These are phyloP conservation scores for Sporothrix mexicana DNA, from an alignment of 2,329 filamentous ascomycete genomes.

Conservation along the genomic window DNA sequence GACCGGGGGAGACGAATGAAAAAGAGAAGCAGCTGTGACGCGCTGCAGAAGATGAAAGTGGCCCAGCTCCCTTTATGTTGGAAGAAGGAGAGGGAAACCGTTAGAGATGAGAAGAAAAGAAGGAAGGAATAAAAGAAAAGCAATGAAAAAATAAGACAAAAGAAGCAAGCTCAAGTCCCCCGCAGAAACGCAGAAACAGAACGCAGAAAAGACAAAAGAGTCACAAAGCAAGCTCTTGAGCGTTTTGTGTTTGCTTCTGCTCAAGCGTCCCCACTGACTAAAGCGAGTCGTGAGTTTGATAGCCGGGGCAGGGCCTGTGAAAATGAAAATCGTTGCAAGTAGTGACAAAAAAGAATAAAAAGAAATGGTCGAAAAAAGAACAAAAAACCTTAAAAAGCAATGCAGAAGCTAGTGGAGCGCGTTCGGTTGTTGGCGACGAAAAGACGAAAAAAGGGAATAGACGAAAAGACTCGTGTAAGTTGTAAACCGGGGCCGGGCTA, in stretches of 20 bases:
- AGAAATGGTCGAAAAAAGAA: not conserved
- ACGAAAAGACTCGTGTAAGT: constrained; percentile 14
- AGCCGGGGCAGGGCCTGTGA: not conserved
- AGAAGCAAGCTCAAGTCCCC: not conserved
- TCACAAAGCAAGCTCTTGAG: constrained; percentile 2
- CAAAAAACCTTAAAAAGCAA: not conserved
- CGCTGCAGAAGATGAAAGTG: not conserved
- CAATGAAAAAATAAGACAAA: not conserved
- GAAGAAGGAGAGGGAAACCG: not conserved
- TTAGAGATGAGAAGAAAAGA: not conserved
- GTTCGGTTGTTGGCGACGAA: constrained; percentile 25
- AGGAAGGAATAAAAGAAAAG: not conserved
- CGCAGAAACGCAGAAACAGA: too few species aligned
- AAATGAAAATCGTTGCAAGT: not conserved
- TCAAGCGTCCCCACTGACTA: too few species aligned
- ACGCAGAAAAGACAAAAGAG: not conserved
- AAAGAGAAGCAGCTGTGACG: constrained; percentile 7
- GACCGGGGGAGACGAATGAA: not conserved
- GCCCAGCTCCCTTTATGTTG: constrained; percentile 14
- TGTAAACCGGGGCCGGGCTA: constrained; percentile 2
- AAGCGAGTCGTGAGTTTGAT: not conserved
- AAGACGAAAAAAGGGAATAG: too few species aligned
- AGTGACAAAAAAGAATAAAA: not conserved
- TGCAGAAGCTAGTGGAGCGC: constrained; percentile 16
- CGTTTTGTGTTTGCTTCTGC: too few species aligned